phyloP scores from a whole-genome alignment of 139 green algal species.

The Chlorella vulgaris region DNA sequence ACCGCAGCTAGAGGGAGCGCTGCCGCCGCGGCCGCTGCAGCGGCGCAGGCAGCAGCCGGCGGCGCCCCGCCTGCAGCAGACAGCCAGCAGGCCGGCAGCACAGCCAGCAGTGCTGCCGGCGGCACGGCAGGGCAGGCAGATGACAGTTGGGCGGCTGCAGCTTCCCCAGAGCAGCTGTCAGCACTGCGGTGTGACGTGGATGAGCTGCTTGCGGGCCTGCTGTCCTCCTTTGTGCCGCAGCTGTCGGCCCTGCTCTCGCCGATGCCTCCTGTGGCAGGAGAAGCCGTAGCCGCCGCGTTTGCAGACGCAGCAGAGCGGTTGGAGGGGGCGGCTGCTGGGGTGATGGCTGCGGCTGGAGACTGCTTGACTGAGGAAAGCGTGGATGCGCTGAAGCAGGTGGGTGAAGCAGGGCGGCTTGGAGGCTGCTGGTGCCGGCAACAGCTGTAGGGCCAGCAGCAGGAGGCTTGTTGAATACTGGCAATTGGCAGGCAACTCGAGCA shows the following conservation, averaged over 20 bases:
- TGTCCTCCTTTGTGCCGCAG: neutral
- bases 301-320: constrained; percentile 20
- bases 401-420: neutral
- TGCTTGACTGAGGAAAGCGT: constrained; percentile 35
- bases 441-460: too few relatives aligned
- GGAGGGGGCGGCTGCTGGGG: neutral
- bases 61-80: neutral
- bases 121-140: too few relatives aligned
- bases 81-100: neutral
- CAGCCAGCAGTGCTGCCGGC: neutral
- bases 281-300: constrained; percentile 17
- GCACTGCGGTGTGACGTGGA: constrained; percentile 36
- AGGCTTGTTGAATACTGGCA: too few relatives aligned
- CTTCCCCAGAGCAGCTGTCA: constrained; percentile 36
- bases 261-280: neutral
- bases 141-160: constrained; percentile 22
- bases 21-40: neutral
- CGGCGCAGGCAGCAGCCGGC: constrained; percentile 2
- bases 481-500: too few relatives aligned
- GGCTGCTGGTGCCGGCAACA: constrained; percentile 35
- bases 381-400: constrained; percentile 38
- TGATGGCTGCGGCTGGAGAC: constrained; percentile 39
- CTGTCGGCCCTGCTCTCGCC: constrained; percentile 18
- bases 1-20: constrained; percentile 27
- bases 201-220: constrained; percentile 6